Percentiles rank a stretch among this genome's conserved stretches.
Conservation (phyloP, 345 rosid genomes). For the Mallotus nudiflorus region DNA sequence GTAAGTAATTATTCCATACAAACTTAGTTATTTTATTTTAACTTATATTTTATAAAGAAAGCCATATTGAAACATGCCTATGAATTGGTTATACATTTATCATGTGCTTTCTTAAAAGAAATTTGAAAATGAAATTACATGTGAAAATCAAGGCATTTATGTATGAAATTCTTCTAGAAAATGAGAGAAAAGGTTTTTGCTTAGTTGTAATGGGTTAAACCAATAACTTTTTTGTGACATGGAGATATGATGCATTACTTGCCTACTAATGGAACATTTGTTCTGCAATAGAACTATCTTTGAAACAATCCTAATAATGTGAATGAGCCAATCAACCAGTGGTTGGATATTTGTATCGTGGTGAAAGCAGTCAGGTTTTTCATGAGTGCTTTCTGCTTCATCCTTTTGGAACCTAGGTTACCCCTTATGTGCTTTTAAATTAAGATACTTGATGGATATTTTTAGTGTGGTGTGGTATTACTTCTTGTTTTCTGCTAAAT, state of each 20-base stretch:
- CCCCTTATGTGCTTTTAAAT: too few relatives aligned
- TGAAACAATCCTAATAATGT: too few relatives aligned
- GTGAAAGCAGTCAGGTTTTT: neutral
- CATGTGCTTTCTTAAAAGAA: neutral
- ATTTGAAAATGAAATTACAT: neutral
- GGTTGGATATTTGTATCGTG: neutral
- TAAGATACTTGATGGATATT: too few relatives aligned
- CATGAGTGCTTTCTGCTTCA: neutral
- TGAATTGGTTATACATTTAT: neutral
- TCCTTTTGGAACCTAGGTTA: too few relatives aligned
- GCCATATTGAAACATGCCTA: neutral
- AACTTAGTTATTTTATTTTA: neutral
- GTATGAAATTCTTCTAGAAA: neutral
- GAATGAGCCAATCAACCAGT: neutral
- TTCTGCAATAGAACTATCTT: too few relatives aligned
- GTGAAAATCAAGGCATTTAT: neutral
- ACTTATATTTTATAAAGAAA: neutral
- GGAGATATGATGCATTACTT: neutral
- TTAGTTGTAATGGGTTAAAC: neutral
- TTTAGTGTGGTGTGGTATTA: too few relatives aligned
- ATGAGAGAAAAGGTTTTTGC: neutral
- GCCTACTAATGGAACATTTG: neutral
- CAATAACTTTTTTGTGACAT: neutral
- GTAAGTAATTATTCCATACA: conserved; percentile 40
- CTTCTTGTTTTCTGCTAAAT: neutral